A percentile compares a stretch with the other conserved stretches of the same genome.
Evolutionary conservation across 139 green algal species (phyloP).

Genomic region (Spirogloea muscicola): DNA sequence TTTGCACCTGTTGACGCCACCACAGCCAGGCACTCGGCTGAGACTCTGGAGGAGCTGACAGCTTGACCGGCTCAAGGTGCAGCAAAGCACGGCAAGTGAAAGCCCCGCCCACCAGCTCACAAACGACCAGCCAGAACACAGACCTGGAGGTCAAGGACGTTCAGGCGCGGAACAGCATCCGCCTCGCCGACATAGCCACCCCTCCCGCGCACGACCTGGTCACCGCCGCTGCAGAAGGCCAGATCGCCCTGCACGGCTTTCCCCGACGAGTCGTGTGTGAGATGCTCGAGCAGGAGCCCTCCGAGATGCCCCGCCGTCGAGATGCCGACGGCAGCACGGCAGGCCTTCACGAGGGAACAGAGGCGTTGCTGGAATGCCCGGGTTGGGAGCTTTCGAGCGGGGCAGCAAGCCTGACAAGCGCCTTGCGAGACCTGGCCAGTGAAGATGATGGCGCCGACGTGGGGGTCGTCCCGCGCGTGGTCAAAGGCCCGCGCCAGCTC

Average conservation of each 20-base stretch:
- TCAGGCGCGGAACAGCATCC: constrained; percentile 74
- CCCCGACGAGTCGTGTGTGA: too few species aligned
- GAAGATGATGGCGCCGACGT: constrained; percentile 87
- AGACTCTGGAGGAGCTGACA: too few species aligned
- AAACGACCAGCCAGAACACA: too few species aligned
- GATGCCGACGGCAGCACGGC: too few species aligned
- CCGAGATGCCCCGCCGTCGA: too few species aligned
- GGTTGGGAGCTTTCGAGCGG: too few species aligned
- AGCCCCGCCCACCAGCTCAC: too few species aligned
- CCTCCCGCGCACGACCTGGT: constrained; percentile 83
- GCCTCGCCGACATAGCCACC: constrained; percentile 90
- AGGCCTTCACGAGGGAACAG: too few species aligned
- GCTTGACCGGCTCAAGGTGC: neutral
- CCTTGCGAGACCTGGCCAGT: constrained; percentile 75
- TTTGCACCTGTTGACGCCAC: constrained; percentile 83
- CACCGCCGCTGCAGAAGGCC: constrained; percentile 95
- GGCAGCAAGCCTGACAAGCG: too few species aligned
- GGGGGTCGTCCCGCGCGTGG: constrained; percentile 82
- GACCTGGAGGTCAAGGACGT: constrained; percentile 91
- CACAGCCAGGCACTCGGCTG: too few species aligned
- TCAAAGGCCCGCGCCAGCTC: constrained; percentile 85
- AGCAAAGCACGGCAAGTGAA: neutral
- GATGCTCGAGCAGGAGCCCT: too few species aligned
- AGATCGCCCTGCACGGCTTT: constrained; percentile 54
- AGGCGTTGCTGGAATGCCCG: too few species aligned